Evolutionary conservation across 2,329 filamentous ascomycete species (phyloP), one percentile per base, ranked within the genome.

Genomic region (Knufia petricola): DNA sequence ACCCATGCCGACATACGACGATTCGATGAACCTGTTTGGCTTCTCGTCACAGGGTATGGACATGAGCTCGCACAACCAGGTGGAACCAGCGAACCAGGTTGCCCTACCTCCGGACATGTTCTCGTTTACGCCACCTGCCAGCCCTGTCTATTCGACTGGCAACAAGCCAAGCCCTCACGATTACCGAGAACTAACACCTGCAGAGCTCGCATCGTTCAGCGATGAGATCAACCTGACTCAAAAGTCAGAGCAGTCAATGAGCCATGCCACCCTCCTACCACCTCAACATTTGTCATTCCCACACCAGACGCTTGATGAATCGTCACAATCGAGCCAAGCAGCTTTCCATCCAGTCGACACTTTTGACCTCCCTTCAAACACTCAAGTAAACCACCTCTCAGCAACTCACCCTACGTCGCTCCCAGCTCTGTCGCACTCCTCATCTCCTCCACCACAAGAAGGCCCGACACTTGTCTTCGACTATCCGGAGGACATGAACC

Each of bases 111-210:
- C 66, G 1, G 65, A 66, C 44, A 60, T 63, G 24, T 71, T 72
- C 46, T 67, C 69, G 2, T 70, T 66, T 50, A 74, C 71, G 3
- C 71, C 71, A 24, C 70, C 71, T 3, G 61, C 68, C 3, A 73
- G 70, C 21, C 71, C 71, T 9, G 65, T 65, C 10, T 63, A 63
- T 51, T 68, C 62, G 46, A 64, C 62, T 15, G 62, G 63, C 34
- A 64, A 66, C 53, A 61, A 64, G 15, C 60, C 63, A 17, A 69
- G 67, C 6, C 64, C 68, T 2, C 52, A 54, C 2, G 52, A 54
- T 34, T 61, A 64, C 20, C 60, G 62, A 17, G 67, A 68, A 3
- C 55, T 68, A 23, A 66, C 62, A n/a, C 64, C 66, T 19, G 61
- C 61, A 15, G 57, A 59, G 23, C 46, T 58, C 10, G 50, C n/a